Evolutionary conservation across 306 rosid genomes (phyloP).

Genomic region (Corylus avellana): DNA sequence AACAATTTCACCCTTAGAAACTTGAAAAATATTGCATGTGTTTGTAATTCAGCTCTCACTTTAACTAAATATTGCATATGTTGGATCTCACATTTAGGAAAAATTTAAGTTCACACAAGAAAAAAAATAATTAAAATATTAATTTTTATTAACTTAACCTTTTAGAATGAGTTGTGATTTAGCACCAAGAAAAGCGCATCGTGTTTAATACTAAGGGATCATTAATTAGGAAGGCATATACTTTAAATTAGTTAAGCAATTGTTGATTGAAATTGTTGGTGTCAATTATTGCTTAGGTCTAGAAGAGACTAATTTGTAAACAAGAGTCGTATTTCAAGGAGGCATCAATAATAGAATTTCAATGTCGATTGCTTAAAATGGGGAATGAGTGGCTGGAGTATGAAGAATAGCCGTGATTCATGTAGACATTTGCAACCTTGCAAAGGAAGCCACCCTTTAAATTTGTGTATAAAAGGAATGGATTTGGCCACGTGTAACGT

Average conservation of each 20-base stretch:
- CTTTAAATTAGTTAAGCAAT: not conserved
- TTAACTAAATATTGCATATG: too few relatives aligned
- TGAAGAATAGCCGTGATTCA: not conserved
- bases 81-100: too few relatives aligned
- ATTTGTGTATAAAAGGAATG: not conserved
- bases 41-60: too few relatives aligned
- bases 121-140: too few relatives aligned
- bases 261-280: not conserved
- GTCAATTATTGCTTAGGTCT: not conserved
- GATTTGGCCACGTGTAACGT: not conserved
- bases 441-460: not conserved
- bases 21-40: too few relatives aligned
- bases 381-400: not conserved
- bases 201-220: not conserved
- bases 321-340: conserved; percentile 3
- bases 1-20: too few relatives aligned
- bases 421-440: conserved; percentile 6
- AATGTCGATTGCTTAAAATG: conserved; percentile 11
- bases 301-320: not conserved
- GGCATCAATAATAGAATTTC: not conserved
- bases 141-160: too few relatives aligned
- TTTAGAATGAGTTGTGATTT: too few relatives aligned
- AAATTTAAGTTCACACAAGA: too few relatives aligned
- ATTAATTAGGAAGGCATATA: too few relatives aligned
- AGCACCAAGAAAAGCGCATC: too few relatives aligned